These are phyloP conservation scores for Fusarium sp. DNA, from an alignment of 2,329 filamentous ascomycete genomes.

Conservation along the genomic window DNA sequence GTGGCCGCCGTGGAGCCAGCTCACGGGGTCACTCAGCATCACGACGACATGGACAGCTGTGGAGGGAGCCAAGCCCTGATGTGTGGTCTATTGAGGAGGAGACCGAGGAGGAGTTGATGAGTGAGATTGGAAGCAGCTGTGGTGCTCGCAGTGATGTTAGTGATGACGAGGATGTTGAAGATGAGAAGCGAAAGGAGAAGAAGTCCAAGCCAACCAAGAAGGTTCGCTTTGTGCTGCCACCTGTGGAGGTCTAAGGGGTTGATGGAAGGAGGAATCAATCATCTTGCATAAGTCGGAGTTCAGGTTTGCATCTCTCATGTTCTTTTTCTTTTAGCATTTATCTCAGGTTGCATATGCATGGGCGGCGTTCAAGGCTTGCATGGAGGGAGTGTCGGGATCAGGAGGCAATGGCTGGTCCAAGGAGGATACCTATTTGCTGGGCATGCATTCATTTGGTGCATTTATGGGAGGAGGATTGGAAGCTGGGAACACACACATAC, in stretches of 20 bases:
- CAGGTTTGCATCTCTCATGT: constrained; percentile 16
- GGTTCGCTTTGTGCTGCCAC: constrained; percentile 67
- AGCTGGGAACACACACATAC: constrained; percentile 14
- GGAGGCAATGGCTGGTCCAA: constrained; percentile 39
- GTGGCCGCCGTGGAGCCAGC: constrained; percentile 48
- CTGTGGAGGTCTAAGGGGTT: constrained; percentile 50
- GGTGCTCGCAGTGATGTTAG: constrained; percentile 49
- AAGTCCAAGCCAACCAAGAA: constrained; percentile 66
- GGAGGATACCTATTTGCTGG: constrained; percentile 24
- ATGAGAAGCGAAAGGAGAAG: constrained; percentile 40
- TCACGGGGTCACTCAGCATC: constrained; percentile 48
- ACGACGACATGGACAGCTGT: constrained; percentile 59
- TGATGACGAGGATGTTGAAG: constrained; percentile 37
- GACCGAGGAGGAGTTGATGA: constrained; percentile 65
- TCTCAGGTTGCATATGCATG: constrained; percentile 36
- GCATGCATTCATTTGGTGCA: constrained; percentile 19
- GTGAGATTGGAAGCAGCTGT: constrained; percentile 55
- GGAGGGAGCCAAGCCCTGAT: constrained; percentile 69
- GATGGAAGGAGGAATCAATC: neutral
- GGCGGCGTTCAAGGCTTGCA: constrained; percentile 38
- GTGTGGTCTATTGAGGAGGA: constrained; percentile 72
- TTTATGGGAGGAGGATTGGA: constrained; percentile 22
- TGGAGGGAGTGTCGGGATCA: constrained; percentile 33
- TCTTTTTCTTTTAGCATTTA: constrained; percentile 28
- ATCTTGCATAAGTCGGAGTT: constrained; percentile 45